Evolutionary conservation across 108 stramenopile species (phyloP).

Genomic region (Fragilaria radians): DNA sequence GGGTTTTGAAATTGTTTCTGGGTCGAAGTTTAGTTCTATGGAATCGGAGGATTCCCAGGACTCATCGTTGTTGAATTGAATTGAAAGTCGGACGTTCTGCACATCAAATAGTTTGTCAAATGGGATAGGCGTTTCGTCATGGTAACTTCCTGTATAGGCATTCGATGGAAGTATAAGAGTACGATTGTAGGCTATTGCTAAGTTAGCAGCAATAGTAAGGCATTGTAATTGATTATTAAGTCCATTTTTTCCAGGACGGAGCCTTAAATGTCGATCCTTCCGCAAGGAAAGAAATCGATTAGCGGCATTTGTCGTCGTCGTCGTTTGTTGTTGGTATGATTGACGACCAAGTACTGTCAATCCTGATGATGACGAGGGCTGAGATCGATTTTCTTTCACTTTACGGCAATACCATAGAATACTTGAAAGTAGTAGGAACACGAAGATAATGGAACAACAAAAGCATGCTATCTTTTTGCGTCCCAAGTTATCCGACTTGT

Average conservation of each 20-base stretch:
- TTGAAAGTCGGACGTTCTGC: background rate
- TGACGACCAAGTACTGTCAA: too few species aligned
- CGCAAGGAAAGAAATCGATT: too few species aligned
- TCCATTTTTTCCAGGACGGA: background rate
- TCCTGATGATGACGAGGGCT: too few species aligned
- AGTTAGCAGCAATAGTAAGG: background rate
- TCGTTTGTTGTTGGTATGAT: too few species aligned
- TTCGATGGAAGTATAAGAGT: background rate
- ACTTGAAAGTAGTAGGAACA: too few species aligned
- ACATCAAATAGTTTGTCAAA: background rate
- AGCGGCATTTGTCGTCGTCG: too few species aligned
- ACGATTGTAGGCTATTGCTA: background rate
- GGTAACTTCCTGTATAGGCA: background rate
- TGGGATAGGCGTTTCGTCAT: background rate
- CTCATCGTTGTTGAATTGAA: background rate
- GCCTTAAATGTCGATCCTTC: background rate
- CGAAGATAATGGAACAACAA: too few species aligned
- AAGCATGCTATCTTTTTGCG: too few species aligned
- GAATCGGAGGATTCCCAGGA: background rate
- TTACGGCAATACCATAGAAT: too few species aligned
- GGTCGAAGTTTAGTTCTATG: background rate
- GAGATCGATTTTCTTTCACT: too few species aligned
- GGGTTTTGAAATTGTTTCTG: constrained; percentile 8
- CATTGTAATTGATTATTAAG: background rate
- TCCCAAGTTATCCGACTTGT: too few species aligned